Evolutionary conservation across 306 rosid genomes (phyloP).

Genomic region (Rosa persica): DNA sequence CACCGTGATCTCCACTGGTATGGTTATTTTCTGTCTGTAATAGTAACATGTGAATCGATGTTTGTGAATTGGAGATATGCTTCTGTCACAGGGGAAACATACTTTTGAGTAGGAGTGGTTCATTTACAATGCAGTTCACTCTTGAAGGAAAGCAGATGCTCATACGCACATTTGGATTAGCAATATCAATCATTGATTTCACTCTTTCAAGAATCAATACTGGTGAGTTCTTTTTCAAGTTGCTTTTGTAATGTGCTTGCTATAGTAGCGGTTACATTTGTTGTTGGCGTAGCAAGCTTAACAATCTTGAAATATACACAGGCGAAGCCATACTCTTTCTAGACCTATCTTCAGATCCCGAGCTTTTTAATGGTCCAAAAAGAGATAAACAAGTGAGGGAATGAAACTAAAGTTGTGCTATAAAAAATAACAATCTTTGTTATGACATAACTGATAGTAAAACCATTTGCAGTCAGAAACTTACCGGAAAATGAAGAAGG

Average conservation of each 20-base stretch:
- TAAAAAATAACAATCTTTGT: slow-evolving; percentile 6
- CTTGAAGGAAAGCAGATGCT: slow-evolving; percentile 67
- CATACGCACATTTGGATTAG: slow-evolving; percentile 68
- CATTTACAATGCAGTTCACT: slow-evolving; percentile 60
- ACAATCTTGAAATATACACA: slow-evolving; percentile 35
- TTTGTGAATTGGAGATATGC: slow-evolving; percentile 29
- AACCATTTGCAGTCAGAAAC: slow-evolving; percentile 72
- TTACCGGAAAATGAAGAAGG: slow-evolving; percentile 86
- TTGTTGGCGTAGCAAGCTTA: slow-evolving; percentile 17
- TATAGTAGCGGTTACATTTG: slow-evolving; percentile 14
- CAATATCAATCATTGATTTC: slow-evolving; percentile 80
- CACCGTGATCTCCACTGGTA: slow-evolving; percentile 99
- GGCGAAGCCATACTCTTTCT: slow-evolving; percentile 79
- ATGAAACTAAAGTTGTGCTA: slow-evolving; percentile 14
- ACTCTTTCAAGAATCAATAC: slow-evolving; percentile 87
- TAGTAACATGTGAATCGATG: slow-evolving; percentile 15
- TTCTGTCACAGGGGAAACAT: slow-evolving; percentile 76
- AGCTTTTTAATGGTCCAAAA: slow-evolving; percentile 74
- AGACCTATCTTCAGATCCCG: slow-evolving; percentile 80
- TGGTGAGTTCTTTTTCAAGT: slow-evolving; percentile 40
- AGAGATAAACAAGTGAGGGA: slow-evolving; percentile 79
- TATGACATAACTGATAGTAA: slow-evolving; percentile 14
- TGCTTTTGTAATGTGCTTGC: neutral
- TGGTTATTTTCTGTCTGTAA: slow-evolving; percentile 19
- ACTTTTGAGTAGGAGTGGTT: slow-evolving; percentile 68